Evolutionary conservation across 2,329 filamentous ascomycete species (phyloP).

Genomic region (Xylaria multiplex): DNA sequence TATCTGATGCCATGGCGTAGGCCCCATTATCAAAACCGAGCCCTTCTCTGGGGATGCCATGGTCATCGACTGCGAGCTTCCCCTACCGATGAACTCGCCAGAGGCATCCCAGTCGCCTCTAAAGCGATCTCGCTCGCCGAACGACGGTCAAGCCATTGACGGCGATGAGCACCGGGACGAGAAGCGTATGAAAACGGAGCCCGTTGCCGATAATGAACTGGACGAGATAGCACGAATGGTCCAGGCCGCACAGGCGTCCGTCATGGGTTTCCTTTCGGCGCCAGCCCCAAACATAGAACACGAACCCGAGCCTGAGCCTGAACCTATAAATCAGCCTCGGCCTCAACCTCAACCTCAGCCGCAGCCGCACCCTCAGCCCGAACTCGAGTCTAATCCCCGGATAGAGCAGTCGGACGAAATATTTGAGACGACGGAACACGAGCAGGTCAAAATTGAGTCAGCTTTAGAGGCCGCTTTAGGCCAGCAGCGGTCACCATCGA

Average conservation of each 20-base stretch:
- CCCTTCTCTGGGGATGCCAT: conserved; percentile 41
- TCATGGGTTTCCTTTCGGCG: conserved; percentile 43
- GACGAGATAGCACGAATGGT: conserved; percentile 47
- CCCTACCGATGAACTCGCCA: conserved; percentile 3
- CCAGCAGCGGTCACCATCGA: conserved; percentile 36
- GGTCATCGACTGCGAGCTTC: conserved; percentile 40
- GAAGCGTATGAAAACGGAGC: conserved; percentile 47
- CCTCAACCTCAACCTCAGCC: neutral
- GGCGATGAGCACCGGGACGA: conserved; percentile 40
- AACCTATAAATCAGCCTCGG: too few species aligned
- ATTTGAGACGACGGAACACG: conserved; percentile 39
- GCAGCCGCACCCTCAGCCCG: neutral
- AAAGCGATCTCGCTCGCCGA: conserved; percentile 45
- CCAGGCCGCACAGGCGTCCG: conserved; percentile 46
- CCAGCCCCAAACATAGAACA: conserved; percentile 23
- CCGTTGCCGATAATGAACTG: conserved; percentile 29
- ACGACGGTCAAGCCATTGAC: conserved; percentile 31
- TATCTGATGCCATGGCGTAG: conserved; percentile 38
- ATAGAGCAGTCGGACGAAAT: conserved; percentile 25
- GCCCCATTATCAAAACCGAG: conserved; percentile 47
- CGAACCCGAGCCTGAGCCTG: conserved; percentile 11
- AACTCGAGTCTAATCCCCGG: conserved; percentile 3
- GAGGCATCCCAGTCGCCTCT: conserved; percentile 38
- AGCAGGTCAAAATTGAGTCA: conserved; percentile 38
- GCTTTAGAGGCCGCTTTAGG: conserved; percentile 35